phyloP scores from a whole-genome alignment of 257 asterid species.

The Knoxia roxburghii region DNA sequence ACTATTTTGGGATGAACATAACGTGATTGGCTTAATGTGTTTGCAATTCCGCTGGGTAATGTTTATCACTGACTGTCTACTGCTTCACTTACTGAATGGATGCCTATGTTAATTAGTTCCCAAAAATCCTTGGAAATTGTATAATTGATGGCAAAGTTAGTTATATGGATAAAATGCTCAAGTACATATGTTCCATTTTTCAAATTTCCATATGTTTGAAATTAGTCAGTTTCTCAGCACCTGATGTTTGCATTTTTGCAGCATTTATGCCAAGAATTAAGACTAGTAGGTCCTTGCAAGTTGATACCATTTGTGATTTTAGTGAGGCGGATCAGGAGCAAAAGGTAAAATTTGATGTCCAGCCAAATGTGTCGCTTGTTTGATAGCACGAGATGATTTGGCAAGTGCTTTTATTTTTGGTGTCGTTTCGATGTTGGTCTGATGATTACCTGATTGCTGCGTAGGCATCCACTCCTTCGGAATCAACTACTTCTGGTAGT shows the following conservation, averaged over 20 bases:
- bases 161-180: too few species aligned
- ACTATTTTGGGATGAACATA: neutral
- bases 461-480: constrained; percentile 34
- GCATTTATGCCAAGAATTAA: constrained; percentile 82
- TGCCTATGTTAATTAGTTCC: too few species aligned
- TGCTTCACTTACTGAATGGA: too few species aligned
- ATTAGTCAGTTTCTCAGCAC: constrained; percentile 6
- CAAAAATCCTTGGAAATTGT: too few species aligned
- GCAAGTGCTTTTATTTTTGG: neutral
- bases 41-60: neutral
- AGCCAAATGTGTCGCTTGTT: too few species aligned
- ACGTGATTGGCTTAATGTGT: neutral
- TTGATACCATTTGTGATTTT: constrained; percentile 58
- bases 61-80: too few species aligned
- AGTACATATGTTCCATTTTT: too few species aligned
- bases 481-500: constrained; percentile 23
- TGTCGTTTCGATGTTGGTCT: neutral
- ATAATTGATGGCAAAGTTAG: too few species aligned
- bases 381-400: neutral
- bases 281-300: constrained; percentile 51
- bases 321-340: constrained; percentile 40
- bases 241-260: constrained; percentile 30
- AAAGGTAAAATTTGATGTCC: constrained; percentile 37
- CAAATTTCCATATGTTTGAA: too few species aligned
- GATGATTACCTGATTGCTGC: neutral